Percentiles rank a stretch among this genome's conserved stretches.
Conservation (phyloP, 1,284 basidiomycete genomes). For the Heterobasidion occidentale region DNA sequence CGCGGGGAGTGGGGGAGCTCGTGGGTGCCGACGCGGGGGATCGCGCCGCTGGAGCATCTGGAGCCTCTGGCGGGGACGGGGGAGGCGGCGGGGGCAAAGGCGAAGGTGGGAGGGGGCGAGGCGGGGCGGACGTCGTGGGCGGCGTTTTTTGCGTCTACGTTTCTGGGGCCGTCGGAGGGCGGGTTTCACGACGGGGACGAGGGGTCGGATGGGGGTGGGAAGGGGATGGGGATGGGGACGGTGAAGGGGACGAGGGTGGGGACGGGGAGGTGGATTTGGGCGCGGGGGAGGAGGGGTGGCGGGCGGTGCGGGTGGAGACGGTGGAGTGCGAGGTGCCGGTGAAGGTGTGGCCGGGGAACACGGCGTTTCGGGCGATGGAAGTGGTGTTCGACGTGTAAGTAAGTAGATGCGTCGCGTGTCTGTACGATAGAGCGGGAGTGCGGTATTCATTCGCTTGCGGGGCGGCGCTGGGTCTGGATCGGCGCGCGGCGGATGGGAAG, state of each 20-base stretch:
- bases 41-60: constrained; percentile 54
- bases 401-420: neutral
- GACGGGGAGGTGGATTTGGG: constrained; percentile 50
- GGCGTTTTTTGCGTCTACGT: constrained; percentile 37
- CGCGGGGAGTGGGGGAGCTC: constrained; percentile 62
- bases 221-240: neutral
- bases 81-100: constrained; percentile 5
- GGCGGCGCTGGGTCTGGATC: no score
- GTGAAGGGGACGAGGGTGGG: constrained; percentile 28
- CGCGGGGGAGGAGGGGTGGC: constrained; percentile 58
- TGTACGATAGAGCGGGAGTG: neutral
- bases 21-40: constrained; percentile 47
- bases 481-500: neutral
- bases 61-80: constrained; percentile 10
- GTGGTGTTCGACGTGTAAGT: constrained; percentile 67
- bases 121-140: constrained; percentile 35
- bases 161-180: constrained; percentile 39
- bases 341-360: constrained; percentile 81
- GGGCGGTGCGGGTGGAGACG: constrained; percentile 61
- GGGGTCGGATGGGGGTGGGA: constrained; percentile 39
- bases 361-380: constrained; percentile 76
- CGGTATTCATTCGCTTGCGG: no score
- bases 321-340: constrained; percentile 92
- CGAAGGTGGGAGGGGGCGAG: constrained; percentile 2
- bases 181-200: constrained; percentile 54